These are phyloP conservation scores for Pyrenopolyporus hunteri DNA, from an alignment of 495 filamentous ascomycete species.

Conservation along the genomic window DNA sequence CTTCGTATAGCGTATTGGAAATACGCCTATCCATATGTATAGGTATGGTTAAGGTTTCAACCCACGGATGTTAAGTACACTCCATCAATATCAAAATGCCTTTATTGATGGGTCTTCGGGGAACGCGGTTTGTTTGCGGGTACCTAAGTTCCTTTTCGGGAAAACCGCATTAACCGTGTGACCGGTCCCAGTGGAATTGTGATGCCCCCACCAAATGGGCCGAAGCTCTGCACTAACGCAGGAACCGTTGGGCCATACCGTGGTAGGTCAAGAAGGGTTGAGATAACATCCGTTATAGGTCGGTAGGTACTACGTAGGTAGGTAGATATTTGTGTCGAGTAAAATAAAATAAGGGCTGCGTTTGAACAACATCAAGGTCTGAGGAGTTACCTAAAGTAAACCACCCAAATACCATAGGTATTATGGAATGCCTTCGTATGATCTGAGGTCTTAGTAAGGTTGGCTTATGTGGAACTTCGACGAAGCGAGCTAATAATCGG, in stretches of 20 bases:
- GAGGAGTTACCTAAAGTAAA: too few species aligned
- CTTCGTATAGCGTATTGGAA: not conserved
- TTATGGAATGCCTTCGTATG: not conserved
- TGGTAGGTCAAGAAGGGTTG: not conserved
- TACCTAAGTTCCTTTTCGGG: conserved; percentile 1
- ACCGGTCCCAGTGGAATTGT: conserved; percentile 1
- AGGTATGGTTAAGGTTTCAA: not conserved
- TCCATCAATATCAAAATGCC: not conserved
- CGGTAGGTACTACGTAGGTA: too few species aligned
- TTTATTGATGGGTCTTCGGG: not conserved
- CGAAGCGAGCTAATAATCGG: conserved; percentile 3
- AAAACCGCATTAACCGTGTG: conserved; percentile 9
- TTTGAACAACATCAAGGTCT: too few species aligned
- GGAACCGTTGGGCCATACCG: conserved; percentile 22
- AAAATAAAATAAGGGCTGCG: too few species aligned
- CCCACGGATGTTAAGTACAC: not conserved
- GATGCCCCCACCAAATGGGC: conserved; percentile 23
- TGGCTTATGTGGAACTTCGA: not conserved
- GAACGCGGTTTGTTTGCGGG: not conserved
- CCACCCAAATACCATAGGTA: too few species aligned
- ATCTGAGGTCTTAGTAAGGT: not conserved
- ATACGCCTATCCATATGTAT: not conserved
- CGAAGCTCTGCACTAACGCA: conserved; percentile 29
- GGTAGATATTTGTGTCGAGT: too few species aligned
- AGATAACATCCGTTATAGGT: too few species aligned